Percentiles rank a stretch among this genome's conserved stretches.
Conservation (phyloP, 2,329 filamentous ascomycete genomes). For the Stagonosporopsis vannaccii region DNA sequence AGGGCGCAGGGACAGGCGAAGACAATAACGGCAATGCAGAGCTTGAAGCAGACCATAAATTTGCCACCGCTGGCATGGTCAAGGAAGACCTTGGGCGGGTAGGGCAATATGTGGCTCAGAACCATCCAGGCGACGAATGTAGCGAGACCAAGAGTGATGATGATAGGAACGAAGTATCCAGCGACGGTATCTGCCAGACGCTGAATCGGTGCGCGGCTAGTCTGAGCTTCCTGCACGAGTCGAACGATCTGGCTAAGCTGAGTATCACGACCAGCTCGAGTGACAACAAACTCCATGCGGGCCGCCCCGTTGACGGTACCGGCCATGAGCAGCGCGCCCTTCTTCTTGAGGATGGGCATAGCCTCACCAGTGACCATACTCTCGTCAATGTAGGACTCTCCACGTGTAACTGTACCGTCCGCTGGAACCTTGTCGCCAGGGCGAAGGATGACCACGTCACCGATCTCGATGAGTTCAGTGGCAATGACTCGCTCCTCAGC, state of each 20-base stretch:
- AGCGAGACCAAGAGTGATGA: conserved; percentile 80
- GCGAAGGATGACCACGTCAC: conserved; percentile 89
- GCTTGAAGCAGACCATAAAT: conserved; percentile 94
- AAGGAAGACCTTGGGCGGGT: conserved; percentile 89
- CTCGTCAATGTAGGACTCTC: conserved; percentile 94
- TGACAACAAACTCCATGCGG: conserved; percentile 89
- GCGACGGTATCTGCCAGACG: conserved; percentile 88
- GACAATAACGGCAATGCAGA: conserved; percentile 98
- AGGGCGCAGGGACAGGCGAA: conserved; percentile 97
- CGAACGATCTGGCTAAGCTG: conserved; percentile 98
- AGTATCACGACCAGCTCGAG: conserved; percentile 89
- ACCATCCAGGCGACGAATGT: conserved; percentile 96
- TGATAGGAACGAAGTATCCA: conserved; percentile 91
- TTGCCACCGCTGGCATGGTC: conserved; percentile 83
- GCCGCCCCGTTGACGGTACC: conserved; percentile 96
- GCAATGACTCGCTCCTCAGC: conserved; percentile 87
- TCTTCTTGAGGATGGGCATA: conserved; percentile 90
- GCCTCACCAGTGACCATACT: conserved; percentile 99
- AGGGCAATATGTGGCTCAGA: conserved; percentile 80
- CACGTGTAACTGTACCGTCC: conserved; percentile 84
- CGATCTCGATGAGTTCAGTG: conserved; percentile 91
- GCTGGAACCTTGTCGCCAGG: conserved; percentile 97
- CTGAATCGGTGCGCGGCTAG: conserved; percentile 91
- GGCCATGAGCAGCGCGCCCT: conserved; percentile 81
- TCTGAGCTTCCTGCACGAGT: conserved; percentile 97